Evolutionary conservation across 768 basidiomycete species (phyloP), one percentile per base, ranked within the genome.

Genomic region (Boletus patriciae): DNA sequence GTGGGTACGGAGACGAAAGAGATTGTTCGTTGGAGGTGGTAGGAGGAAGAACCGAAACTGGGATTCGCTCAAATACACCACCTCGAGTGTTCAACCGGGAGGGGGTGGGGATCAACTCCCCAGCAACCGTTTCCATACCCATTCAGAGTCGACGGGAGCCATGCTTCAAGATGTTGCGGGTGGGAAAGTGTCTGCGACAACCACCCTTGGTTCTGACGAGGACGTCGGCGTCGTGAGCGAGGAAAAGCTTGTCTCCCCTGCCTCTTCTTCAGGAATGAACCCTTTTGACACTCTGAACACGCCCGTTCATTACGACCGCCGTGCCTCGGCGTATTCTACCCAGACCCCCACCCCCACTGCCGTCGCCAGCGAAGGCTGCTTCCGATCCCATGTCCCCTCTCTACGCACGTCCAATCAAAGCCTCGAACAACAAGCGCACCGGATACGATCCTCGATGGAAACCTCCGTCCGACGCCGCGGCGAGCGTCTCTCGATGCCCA

Each of bases 391-490:
- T 16, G 29, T 46, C 15, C 34, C 46, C 18, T 62, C 64, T 27
- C 16, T 27, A 13, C 60, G 43, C n/a, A 29, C 45, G 5, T 61
- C 70, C 31, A 50, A 49, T 51, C 61, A 61, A 43, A 59, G 34
- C 31, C 62, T 72, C 3, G 70, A 72, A 45, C 66, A 64, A 55
- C 70, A 72, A 54, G 63, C 68, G 2, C 72, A 70, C n/a, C 60
- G 70, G 25, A 66, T 72, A 23, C 65, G 70, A 6, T 70, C 62
- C 4, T 72, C 70, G 1, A 73, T 73, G 70, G 72, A 70, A 44
- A 58, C 38, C 2, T 59, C 70, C 40, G 21, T 49, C 21, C 62
- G 50, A 46, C 62, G 65, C 13, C 70, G 70, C 21, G 60, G 62
- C 21, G 70, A 65, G 25, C 72, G 63, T 23, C 62, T 72, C 11